Conservation (phyloP, 202 grass and related monocot species). For the Panicum hallii region DNA sequence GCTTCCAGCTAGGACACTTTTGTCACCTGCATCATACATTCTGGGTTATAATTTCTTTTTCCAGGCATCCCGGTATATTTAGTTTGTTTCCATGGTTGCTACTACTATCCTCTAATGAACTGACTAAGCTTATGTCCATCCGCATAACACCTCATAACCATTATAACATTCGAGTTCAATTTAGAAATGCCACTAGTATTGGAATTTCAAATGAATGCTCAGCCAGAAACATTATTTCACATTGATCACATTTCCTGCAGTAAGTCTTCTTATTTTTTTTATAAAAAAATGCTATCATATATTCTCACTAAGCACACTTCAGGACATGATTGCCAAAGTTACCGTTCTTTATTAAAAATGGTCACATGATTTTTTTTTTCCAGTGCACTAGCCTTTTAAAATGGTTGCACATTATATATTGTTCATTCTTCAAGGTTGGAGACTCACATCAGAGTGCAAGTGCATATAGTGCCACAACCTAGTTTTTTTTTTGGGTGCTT, state of each 20-base stretch:
- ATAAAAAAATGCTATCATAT: neutral
- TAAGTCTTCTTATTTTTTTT: neutral
- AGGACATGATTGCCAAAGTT: neutral
- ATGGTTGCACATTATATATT: neutral
- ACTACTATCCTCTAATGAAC: neutral
- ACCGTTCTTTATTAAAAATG: neutral
- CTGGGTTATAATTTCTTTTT: neutral
- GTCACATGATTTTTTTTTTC: neutral
- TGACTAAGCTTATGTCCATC: neutral
- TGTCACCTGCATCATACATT: conserved; percentile 35
- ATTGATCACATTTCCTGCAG: neutral
- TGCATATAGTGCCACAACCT: conserved; percentile 9
- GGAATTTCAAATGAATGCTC: conserved; percentile 14
- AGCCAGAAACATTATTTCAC: neutral
- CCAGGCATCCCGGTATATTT: neutral
- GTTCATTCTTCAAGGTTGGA: neutral
- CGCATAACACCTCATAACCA: conserved; percentile 4
- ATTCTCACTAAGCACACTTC: conserved; percentile 13
- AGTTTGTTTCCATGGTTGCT: neutral
- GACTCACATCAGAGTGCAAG: neutral
- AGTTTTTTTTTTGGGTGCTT: conserved; percentile 19
- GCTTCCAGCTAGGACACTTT: neutral
- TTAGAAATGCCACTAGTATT: neutral
- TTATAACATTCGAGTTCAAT: neutral
- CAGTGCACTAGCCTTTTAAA: neutral